Evolutionary conservation across 345 rosid species (phyloP), one percentile per base, ranked within the genome.

Genomic region (Excoecaria cochinchinensis): DNA sequence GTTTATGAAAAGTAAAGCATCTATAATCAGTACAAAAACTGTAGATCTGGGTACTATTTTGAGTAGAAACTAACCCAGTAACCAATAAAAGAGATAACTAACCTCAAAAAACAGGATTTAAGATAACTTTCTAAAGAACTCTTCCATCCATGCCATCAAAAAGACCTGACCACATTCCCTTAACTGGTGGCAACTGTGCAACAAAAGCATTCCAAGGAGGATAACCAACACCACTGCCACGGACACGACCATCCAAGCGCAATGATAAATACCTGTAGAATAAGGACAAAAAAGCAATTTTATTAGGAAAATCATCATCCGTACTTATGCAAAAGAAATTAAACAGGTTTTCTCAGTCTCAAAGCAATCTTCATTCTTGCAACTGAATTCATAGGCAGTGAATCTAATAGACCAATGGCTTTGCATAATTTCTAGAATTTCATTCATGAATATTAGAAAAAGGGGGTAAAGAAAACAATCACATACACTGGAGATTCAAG

Each of bases 161-260:
- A 81, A 92, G 91, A 80, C 99, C 99, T 40, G 95, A 80, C 97
- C 97, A 91, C 14, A 92, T 81, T 63, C 99, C 99, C 72, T 91
- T 95, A 59, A 85, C 87, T 16, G 91, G 99, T 69, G 97, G 99
- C 70, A 92, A 81, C 79, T 95, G 97, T 71, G 88, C 95, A 59
- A 91, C 97, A 51, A 95, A 88, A 68, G 96, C 97, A 86, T 92
- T 94, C 97, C 99, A 95, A 73, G 99, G 97, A 84, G 99, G 98
- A 76, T 92, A 91, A 73, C 97, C 99, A 58, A 89, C 92, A 36
- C 98, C 98, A 80, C 97, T 92, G 11, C 94, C 98, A 68, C 96
- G 94, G 44, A 92, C 98, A 76, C 97, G 94, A 21, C 99, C 98
- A 61, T 95, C 99, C 86, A 95, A 12, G 39, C 98, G 88, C 70